Base-by-base conservation (phyloP, 2,329 filamentous ascomycete species). In the Myriosclerotinia curreyana region DNA sequence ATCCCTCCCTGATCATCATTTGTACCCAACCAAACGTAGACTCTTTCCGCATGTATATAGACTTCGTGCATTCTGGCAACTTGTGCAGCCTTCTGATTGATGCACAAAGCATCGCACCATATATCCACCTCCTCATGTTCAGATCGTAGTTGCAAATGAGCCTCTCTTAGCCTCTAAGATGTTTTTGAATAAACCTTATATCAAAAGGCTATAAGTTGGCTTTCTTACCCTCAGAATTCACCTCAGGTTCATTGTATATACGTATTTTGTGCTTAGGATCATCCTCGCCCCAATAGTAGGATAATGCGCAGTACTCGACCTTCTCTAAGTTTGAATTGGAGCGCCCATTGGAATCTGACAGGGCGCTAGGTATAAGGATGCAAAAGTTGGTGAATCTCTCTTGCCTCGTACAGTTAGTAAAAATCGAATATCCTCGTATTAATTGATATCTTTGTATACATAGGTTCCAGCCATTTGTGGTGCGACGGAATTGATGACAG, bases 81-180 rank as follows among this genome's bases (percentile, higher is more conserved):
- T 28, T 70, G 68, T 0, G 55, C 52, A 8, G 55, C 56, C 31
- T 62, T 66, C 25, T 70, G 67, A 20, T 69, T 58, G 40, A 70
- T 69, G n/a, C 67, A 70, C 4, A 69, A 25, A 25, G 64, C 63
- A 62, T 68, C 68, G 2, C 61, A 65, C 64, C 65, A 70, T 17
- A 69, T 15, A 17, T 66, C 36, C 3, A 61, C 51, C 48, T 59
- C 54, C 4, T 61, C 40, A 15, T 49, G 3, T 17, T 25, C n/a
- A 3, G 55, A 20, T 34, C 66, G 38, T 40, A 68, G 55, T 3
- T 56, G 55, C 8, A 61, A 5, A 2, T 69, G 51, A 4, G 64
- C 69, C 1, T 40, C 48, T 25, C 58, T 56, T 22, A 68, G 67
- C 34, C 48, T 25, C 58, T 56, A 28, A 68, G 67, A 15, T 66